phyloP scores from a whole-genome alignment of 805 yeast genomes.

The Yamadazyma scolyti region DNA sequence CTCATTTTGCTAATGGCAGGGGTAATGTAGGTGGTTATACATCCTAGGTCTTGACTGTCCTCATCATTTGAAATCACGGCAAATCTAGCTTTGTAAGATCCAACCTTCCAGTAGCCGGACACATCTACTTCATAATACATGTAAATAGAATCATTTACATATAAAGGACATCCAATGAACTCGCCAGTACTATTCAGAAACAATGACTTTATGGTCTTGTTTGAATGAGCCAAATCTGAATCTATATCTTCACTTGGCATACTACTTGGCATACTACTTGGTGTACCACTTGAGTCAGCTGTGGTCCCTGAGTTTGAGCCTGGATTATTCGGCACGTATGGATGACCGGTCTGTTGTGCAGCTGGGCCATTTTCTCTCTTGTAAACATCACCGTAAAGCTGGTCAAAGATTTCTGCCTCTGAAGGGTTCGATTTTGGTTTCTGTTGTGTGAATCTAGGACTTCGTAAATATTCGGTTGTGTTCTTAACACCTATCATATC shows the following conservation, averaged over 20 bases:
- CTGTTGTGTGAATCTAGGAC: slow-evolving; percentile 22
- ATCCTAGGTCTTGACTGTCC: slow-evolving; percentile 39
- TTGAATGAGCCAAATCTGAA: slow-evolving; percentile 9
- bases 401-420: too few species aligned
- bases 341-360: too few species aligned
- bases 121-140: slow-evolving; percentile 37
- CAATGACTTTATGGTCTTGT: slow-evolving; percentile 15
- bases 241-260: too few species aligned
- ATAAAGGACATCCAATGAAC: slow-evolving; percentile 32
- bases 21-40: slow-evolving; percentile 46
- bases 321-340: too few species aligned
- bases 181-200: slow-evolving; percentile 24
- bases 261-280: too few species aligned
- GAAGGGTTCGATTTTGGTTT: too few species aligned
- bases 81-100: slow-evolving; percentile 43
- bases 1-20: slow-evolving; percentile 36
- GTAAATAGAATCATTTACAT: slow-evolving; percentile 32
- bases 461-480: slow-evolving; percentile 19
- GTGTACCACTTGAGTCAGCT: too few species aligned
- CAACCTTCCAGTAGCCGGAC: slow-evolving; percentile 36
- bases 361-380: too few species aligned
- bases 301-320: too few species aligned
- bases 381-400: too few species aligned
- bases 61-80: slow-evolving; percentile 39
- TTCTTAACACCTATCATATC: slow-evolving; percentile 35